A percentile compares a stretch with the other conserved stretches of the same genome.
Conservation (phyloP, 2,329 filamentous ascomycete species). For the Chaetomium sp. region DNA sequence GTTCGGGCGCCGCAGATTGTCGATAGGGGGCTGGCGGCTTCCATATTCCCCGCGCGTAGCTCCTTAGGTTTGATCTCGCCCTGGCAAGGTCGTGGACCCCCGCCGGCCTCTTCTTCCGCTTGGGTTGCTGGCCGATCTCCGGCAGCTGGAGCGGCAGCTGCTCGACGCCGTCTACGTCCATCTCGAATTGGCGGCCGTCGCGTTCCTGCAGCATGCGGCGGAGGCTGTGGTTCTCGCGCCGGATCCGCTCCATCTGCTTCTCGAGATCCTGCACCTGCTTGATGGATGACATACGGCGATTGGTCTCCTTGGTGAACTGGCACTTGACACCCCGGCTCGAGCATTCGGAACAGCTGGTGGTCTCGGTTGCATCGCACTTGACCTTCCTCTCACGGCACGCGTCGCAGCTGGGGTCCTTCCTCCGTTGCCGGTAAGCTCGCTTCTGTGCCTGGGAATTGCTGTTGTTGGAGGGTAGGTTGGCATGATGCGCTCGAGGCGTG, state of each 20-base stretch:
- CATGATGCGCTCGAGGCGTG: slow-evolving; percentile 53
- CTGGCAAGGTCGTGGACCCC: slow-evolving; percentile 69
- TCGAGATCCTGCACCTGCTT: slow-evolving; percentile 98
- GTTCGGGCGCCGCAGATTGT: slow-evolving; percentile 47
- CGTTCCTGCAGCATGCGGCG: slow-evolving; percentile 50
- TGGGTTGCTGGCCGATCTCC: slow-evolving; percentile 66
- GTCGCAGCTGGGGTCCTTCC: slow-evolving; percentile 97
- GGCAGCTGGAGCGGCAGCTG: slow-evolving; percentile 61
- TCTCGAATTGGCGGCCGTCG: slow-evolving; percentile 50
- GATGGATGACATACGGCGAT: slow-evolving; percentile 97
- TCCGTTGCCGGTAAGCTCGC: slow-evolving; percentile 87
- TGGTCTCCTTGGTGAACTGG: slow-evolving; percentile 99
- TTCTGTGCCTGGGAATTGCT: slow-evolving; percentile 71
- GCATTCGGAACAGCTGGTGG: slow-evolving; percentile 94
- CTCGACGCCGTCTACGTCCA: slow-evolving; percentile 51
- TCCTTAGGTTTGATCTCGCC: slow-evolving; percentile 72
- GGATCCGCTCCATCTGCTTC: slow-evolving; percentile 80
- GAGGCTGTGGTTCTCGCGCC: slow-evolving; percentile 76
- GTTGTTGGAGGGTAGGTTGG: slow-evolving; percentile 32
- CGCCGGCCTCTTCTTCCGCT: slow-evolving; percentile 62
- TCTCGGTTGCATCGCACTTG: slow-evolving; percentile 95
- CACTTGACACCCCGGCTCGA: slow-evolving; percentile 96
- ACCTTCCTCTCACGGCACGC: slow-evolving; percentile 86
- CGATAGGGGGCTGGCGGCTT: slow-evolving; percentile 73
- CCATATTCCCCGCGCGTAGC: slow-evolving; percentile 76